Percentiles rank a stretch among this genome's conserved stretches.
Conservation (phyloP, 805 yeast species). For the Wickerhamomyces xylosicus region DNA sequence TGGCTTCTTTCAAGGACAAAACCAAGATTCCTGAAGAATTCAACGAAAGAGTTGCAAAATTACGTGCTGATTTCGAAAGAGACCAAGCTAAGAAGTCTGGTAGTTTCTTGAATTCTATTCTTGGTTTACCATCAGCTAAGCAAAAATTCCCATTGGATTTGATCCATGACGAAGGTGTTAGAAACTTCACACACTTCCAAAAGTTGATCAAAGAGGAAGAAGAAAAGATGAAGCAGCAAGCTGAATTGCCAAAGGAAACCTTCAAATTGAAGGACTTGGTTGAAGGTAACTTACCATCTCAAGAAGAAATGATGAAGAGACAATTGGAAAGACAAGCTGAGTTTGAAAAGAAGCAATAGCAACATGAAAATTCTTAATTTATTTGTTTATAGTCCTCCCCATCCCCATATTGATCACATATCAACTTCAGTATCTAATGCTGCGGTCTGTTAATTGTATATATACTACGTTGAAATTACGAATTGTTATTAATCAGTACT, state of each 20-base stretch:
- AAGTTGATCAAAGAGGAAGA: constrained; percentile 80
- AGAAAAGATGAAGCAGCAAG: constrained; percentile 46
- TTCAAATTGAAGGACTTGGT: constrained; percentile 77
- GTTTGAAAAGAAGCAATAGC: constrained; percentile 18
- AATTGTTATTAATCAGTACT: too few relatives aligned
- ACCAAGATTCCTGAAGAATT: constrained; percentile 68
- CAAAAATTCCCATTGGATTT: constrained; percentile 65
- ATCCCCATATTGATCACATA: too few relatives aligned
- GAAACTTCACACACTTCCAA: constrained; percentile 75
- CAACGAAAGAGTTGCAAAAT: constrained; percentile 60
- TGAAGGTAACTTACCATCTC: constrained; percentile 71
- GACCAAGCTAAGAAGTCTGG: constrained; percentile 36
- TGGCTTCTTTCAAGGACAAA: constrained; percentile 62
- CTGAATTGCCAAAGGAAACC: constrained; percentile 73
- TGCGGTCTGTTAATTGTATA: too few relatives aligned
- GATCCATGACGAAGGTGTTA: constrained; percentile 87
- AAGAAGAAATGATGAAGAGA: constrained; percentile 47
- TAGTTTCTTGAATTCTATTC: constrained; percentile 45
- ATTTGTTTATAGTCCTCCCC: too few relatives aligned
- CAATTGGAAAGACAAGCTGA: constrained; percentile 33
- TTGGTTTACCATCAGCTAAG: constrained; percentile 50
- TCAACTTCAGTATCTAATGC: too few relatives aligned
- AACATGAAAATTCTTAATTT: too few relatives aligned
- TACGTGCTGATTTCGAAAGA: constrained; percentile 61
- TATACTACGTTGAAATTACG: too few relatives aligned